These are phyloP conservation scores for Atalantia buxifolia DNA, from an alignment of 345 rosid species.

Conservation along the genomic window DNA sequence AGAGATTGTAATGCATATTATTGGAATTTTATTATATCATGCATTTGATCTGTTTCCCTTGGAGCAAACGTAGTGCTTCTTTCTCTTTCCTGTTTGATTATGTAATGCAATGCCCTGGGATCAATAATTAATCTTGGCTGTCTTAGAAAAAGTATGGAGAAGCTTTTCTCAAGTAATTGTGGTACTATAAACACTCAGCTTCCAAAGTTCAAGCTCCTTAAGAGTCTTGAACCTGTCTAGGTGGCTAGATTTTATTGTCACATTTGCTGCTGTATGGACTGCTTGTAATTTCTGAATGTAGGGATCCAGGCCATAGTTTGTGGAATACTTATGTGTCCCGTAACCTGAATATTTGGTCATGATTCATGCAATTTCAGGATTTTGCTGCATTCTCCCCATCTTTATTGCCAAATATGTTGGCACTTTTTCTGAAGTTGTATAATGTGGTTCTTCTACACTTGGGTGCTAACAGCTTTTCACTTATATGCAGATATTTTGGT, in stretches of 20 bases:
- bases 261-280: not conserved
- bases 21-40: not conserved
- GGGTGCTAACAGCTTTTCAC: slow-evolving; percentile 9
- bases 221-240: not conserved
- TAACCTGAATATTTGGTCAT: not conserved
- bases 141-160: not conserved
- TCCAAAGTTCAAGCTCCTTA: not conserved
- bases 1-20: not conserved
- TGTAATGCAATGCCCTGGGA: not conserved
- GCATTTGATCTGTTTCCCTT: not conserved
- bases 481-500: slow-evolving; percentile 76
- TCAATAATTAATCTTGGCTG: not conserved
- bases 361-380: not conserved
- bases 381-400: not conserved
- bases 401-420: not conserved
- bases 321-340: not conserved
- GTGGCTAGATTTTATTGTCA: not conserved
- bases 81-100: not conserved
- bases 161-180: not conserved
- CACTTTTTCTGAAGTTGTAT: not conserved
- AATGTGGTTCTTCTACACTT: not conserved
- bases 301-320: not conserved
- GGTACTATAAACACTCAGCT: not conserved
- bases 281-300: not conserved
- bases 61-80: not conserved